These are phyloP conservation scores for Phaeosphaeria sp. DNA, from an alignment of 2,329 filamentous ascomycete species.

Conservation along the genomic window DNA sequence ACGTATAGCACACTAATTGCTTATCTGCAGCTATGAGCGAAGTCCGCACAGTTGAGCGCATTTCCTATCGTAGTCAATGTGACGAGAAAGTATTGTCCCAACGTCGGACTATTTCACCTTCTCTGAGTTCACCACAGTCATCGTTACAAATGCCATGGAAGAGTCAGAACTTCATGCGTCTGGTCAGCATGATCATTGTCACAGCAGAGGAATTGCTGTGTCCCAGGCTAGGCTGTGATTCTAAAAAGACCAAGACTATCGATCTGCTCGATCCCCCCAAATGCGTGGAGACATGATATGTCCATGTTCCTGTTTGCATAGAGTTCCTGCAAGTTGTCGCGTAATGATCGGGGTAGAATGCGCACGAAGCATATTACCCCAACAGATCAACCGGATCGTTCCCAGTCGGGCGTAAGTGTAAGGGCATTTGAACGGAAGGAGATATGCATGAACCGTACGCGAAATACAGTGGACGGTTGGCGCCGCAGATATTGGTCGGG, in stretches of 20 bases:
- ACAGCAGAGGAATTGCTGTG: too few species aligned
- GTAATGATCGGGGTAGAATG: background rate
- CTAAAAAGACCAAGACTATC: too few species aligned
- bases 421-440: background rate
- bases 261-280: too few species aligned
- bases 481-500: background rate
- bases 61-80: background rate
- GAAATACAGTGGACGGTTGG: background rate
- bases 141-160: too few species aligned
- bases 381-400: background rate
- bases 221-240: too few species aligned
- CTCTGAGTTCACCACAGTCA: too few species aligned
- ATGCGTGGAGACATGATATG: too few species aligned
- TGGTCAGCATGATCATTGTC: too few species aligned
- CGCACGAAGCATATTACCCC: background rate
- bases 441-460: background rate
- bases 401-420: background rate
- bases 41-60: background rate
- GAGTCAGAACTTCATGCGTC: too few species aligned
- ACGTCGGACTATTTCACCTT: too few species aligned
- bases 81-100: background rate
- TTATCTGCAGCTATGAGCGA: background rate
- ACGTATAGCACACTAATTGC: background rate
- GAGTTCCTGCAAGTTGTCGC: too few species aligned
- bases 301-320: too few species aligned